phyloP scores from a whole-genome alignment of 345 rosid species.

The Euphorbia peplus region DNA sequence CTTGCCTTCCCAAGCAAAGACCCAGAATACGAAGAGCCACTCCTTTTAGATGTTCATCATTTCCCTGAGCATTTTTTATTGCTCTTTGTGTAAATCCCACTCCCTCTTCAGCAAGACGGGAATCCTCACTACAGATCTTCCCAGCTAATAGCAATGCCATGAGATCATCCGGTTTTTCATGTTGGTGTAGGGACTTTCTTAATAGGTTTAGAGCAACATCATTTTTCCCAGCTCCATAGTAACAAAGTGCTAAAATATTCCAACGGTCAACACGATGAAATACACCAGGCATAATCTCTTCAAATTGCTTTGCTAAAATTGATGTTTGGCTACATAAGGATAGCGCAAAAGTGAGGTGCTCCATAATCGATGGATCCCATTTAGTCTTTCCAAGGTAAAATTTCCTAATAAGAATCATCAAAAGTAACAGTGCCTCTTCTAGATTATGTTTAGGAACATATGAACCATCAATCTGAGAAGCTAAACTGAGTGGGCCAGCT shows the following conservation, averaged over 20 bases:
- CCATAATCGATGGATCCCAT: conserved; percentile 85
- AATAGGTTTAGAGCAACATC: conserved; percentile 62
- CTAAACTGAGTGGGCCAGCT: conserved; percentile 76
- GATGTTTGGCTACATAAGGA: conserved; percentile 75
- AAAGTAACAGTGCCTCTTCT: conserved; percentile 89
- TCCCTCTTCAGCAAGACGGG: conserved; percentile 80
- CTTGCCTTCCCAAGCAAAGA: conserved; percentile 79
- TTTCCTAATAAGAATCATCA: conserved; percentile 74
- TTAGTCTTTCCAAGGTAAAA: conserved; percentile 51
- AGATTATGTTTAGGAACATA: conserved; percentile 79
- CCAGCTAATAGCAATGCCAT: conserved; percentile 72
- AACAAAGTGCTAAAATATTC: conserved; percentile 82
- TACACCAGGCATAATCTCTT: conserved; percentile 79
- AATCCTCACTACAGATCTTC: conserved; percentile 76
- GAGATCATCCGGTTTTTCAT: conserved; percentile 69
- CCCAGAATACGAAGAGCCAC: conserved; percentile 71
- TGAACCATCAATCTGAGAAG: conserved; percentile 69
- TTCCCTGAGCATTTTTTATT: conserved; percentile 51
- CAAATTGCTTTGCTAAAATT: conserved; percentile 68
- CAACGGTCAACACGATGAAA: conserved; percentile 77
- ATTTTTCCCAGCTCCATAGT: conserved; percentile 56
- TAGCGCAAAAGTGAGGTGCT: conserved; percentile 75
- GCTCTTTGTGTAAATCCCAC: conserved; percentile 67
- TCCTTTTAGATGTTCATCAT: conserved; percentile 69
- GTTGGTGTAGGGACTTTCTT: conserved; percentile 77